Base-by-base conservation (phyloP, 1,284 basidiomycete genomes). In the Apiotrichum domesticum region DNA sequence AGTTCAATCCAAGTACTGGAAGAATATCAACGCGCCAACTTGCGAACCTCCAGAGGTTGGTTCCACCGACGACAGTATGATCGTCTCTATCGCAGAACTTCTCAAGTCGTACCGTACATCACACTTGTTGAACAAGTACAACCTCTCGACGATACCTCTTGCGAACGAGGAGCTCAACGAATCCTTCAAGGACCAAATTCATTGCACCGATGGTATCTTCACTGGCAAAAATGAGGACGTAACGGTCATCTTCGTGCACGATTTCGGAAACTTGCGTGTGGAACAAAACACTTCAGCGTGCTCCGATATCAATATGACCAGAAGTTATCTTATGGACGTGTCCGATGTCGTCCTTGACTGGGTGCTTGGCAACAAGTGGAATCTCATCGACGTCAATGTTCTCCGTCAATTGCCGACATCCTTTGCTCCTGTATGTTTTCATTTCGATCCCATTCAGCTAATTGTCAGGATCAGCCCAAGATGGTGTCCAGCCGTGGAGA, bases 1-100 rank as follows among this genome's bases (percentile, higher is more conserved):
- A 64, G 83, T 89, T 51, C 95, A 98, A 71, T 87, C 86, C 67
- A 87, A 86, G 70, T 89, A 88, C 69, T 98, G 96, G 96, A 90
- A 87, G 72, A 86, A 79, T 63, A 81, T 98, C 46, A 84, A 87
- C 67, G 85, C 86, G 0, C 87, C 86, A 70, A 80, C 83, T 14
- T 88, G 85, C 65, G 87, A 91, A 70, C 88, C 90, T 9, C 81
- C 82, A 54, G 86, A 73, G 43, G 63, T 54, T 10, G 56, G 57
- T 2, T 29, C 53, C 4, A 57, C 61, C 35, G 52, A 47, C 32
- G 21, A 11, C 14, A 41, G 54, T 4, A 37, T 59, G 1, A 63
- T 73, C 40, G 68, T 61, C 37, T 66, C 57, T 40, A 73, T 70
- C 64, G 81, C 84, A 87, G 80, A 86, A 51, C 63, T 96, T 11